Conservation (phyloP, 164 flowering plant genomes). For the Nelumbo lutea region DNA sequence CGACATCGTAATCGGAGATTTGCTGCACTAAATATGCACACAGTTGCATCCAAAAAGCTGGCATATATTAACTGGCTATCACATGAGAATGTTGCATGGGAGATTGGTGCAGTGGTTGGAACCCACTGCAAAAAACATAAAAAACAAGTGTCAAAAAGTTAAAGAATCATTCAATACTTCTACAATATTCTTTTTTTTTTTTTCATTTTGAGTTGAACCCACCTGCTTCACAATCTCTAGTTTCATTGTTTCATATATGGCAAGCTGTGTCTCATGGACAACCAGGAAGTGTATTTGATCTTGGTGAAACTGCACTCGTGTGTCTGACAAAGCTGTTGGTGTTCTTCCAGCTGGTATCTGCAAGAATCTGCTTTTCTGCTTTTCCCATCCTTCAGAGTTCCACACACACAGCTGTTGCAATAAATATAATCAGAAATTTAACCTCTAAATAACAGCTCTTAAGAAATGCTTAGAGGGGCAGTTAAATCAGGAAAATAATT, state of each 20-base stretch:
- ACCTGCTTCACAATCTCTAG: constrained; percentile 5
- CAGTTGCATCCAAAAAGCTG: constrained; percentile 30
- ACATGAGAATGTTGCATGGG: constrained; percentile 38
- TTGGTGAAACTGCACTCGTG: constrained; percentile 38
- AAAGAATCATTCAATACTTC: not conserved
- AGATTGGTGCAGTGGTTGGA: constrained; percentile 21
- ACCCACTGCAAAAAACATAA: constrained; percentile 30
- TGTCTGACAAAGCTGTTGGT: constrained; percentile 15
- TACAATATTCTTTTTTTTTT: too few relatives aligned
- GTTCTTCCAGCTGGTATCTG: constrained; percentile 32
- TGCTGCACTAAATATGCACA: constrained; percentile 25
- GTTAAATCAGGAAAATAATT: too few relatives aligned
- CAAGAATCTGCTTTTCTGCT: constrained; percentile 23
- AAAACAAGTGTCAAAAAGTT: not conserved
- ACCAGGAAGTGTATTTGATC: constrained; percentile 37
- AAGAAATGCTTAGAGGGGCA: not conserved
- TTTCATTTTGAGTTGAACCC: too few relatives aligned
- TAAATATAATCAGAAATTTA: not conserved
- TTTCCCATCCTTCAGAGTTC: constrained; percentile 45
- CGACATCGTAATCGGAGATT: constrained; percentile 26
- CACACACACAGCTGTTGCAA: constrained; percentile 35
- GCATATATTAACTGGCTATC: constrained; percentile 38
- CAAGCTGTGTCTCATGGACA: constrained; percentile 31
- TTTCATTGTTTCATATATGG: constrained; percentile 31
- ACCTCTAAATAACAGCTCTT: not conserved